Percentiles rank a stretch among this genome's conserved stretches.
phyloP scores from a whole-genome alignment of 2,329 filamentous ascomycete genomes.

The Hypoxylon sp. region DNA sequence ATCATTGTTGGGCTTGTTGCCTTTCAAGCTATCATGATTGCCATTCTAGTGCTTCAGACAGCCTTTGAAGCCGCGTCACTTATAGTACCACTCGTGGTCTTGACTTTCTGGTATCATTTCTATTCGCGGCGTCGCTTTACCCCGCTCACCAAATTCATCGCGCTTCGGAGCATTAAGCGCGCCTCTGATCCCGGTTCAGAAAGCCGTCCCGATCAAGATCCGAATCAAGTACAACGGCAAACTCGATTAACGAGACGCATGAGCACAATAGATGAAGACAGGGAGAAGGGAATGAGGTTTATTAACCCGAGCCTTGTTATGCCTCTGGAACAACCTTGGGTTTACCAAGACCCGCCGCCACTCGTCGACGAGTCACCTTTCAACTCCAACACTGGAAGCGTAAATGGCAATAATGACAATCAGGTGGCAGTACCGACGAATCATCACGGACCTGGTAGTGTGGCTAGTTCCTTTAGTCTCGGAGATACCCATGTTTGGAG shows the following conservation, averaged over 20 bases:
- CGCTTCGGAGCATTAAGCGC: constrained; percentile 83
- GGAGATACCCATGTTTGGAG: constrained; percentile 49
- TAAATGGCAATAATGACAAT: constrained; percentile 30
- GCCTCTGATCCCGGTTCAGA: constrained; percentile 65
- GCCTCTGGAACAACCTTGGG: constrained; percentile 79
- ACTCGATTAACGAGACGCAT: constrained; percentile 63
- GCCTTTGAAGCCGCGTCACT: constrained; percentile 80
- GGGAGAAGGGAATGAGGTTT: constrained; percentile 77
- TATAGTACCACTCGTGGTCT: constrained; percentile 80
- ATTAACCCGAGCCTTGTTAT: constrained; percentile 80
- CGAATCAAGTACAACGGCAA: constrained; percentile 54
- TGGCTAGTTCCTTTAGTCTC: constrained; percentile 46
- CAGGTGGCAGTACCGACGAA: constrained; percentile 17
- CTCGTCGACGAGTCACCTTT: constrained; percentile 42
- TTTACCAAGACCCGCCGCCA: constrained; percentile 69
- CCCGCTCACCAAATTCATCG: constrained; percentile 92
- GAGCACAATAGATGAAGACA: constrained; percentile 78
- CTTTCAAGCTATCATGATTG: constrained; percentile 92
- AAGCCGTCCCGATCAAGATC: constrained; percentile 58
- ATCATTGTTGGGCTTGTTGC: constrained; percentile 87
- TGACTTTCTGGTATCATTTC: constrained; percentile 90
- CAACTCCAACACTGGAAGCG: constrained; percentile 26
- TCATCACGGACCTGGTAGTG: constrained; percentile 45
- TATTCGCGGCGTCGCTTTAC: constrained; percentile 85
- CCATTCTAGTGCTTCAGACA: constrained; percentile 80